Evolutionary conservation across 2,329 filamentous ascomycete genomes (phyloP), one percentile per base, ranked within the genome.

Genomic region (Penicillium capsulatum): DNA sequence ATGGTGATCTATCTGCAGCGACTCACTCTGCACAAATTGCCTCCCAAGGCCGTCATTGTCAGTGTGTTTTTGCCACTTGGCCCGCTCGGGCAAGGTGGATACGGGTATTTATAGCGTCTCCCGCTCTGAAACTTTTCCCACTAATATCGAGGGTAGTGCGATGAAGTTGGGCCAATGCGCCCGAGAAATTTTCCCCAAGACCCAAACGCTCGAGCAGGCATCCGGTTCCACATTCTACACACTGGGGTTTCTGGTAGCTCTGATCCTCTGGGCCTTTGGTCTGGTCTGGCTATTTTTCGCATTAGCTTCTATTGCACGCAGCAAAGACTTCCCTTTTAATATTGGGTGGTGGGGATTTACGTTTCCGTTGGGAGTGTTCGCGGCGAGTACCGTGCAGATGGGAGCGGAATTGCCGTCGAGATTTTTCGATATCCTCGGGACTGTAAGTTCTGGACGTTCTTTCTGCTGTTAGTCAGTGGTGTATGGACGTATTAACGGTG

Each of bases 1-100:
- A 70, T 86, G 29, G 78, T 77, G 4, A 75, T 86, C 33, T 87
- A 87, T 63, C 83, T 84, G 48, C 77, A 83, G 41, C 79, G 83
- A 10, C 69, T 88, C 16, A 80, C 77, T 2, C 60, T 86, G 2
- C 76, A 86, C 63, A 79, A 80, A 28, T 68, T 86, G n/a, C 83
- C 83, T 0, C 76, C 81, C 1, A 75, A 76, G 44, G 81, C 83
- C 46, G 76, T 82, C 38, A 81, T 86, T 30, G 80, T 85, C 7
- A 82, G 76, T 3, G 77, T 80, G 1, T 85, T 86, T 53, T 65
- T 86, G 0, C 83, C 83, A 1, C 67, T 86, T 1, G 81, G 83
- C 0, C 81, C 82, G 0, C 63, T 85, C 1, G 81, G 81, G 0
- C 79, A 83, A 58, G 82, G 81, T 10, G 80, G 78, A 2, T 86